Conservation (phyloP, 2,329 filamentous ascomycete species). For the Pseudocercospora fijiensis region DNA sequence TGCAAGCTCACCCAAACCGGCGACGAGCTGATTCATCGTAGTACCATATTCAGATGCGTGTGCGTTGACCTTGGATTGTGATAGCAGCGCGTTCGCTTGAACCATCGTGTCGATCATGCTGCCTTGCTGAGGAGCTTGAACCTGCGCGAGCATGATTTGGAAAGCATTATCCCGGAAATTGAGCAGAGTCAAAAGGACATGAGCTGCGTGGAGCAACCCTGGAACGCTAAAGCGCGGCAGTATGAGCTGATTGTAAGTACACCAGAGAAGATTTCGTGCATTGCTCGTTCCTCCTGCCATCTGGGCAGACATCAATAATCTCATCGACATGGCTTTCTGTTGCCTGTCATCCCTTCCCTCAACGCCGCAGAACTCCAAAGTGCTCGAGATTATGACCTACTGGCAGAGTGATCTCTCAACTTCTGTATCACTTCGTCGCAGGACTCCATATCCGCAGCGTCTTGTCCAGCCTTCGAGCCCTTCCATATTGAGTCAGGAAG, state of each 20-base stretch:
- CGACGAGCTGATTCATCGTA: not conserved
- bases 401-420: conserved; percentile 34
- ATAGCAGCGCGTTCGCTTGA: not conserved
- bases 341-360: not conserved
- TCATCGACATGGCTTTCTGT: not conserved
- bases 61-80: not conserved
- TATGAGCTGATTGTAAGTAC: not conserved
- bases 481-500: conserved; percentile 62
- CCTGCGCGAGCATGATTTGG: not conserved
- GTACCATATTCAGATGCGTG: not conserved
- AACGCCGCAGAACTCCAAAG: not conserved
- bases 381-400: conserved; percentile 5
- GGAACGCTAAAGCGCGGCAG: not conserved
- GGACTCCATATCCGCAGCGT: conserved; percentile 83
- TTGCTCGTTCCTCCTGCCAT: not conserved
- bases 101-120: not conserved
- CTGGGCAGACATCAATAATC: not conserved
- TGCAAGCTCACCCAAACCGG: not conserved
- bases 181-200: not conserved
- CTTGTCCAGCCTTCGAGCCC: conserved; percentile 57
- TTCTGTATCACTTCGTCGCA: conserved; percentile 57
- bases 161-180: not conserved
- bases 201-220: not conserved
- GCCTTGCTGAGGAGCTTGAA: not conserved
- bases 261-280: not conserved